Evolutionary conservation across 2,329 filamentous ascomycete species (phyloP), one percentile per base, ranked within the genome.

Genomic region (Diaporthe australafricana): DNA sequence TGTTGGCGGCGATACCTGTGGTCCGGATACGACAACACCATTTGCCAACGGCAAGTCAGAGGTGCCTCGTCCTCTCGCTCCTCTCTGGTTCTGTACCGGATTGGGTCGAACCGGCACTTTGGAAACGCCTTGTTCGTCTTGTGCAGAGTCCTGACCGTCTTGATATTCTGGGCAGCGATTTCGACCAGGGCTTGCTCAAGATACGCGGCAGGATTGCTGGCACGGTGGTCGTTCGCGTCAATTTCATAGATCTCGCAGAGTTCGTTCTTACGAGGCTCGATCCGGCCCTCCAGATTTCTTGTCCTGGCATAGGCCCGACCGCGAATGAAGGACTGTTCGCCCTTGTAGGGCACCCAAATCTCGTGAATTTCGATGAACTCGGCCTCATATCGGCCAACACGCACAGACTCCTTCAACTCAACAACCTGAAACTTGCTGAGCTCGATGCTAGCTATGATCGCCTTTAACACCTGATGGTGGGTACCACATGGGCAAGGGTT

Each of bases 71-170:
- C 71, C 14, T 78, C 75, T 0, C 78, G 71, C 1, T 77, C 74
- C 0, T 76, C 27, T 1, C 75, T 74, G 16, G 76, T 76, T 0
- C 60, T 65, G 45, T 77, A 82, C 0, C 77, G 63, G 0, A 65
- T 35, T 0, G 57, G 27, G 0, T 79, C 68, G 9, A 80, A 81
- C 0, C 80, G 77, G 60, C 82, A 81, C 0, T 77, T 70, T 0
- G 87, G 86, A 53, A 85, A 90, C 0, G 79, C 75, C 0, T 83
- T 78, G 71, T 93, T 94, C 0, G 91, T 93, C 2, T 86, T 79
- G 0, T 84, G 77, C 0, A 93, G 79, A 0, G 77, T 77, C 0
- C 88, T 80, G 8, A 84, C 79, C 1, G 79, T 73, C 2, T 82
- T 75, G 0, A 91, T 81, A 0, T 81, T 72, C 0, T 74, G 63